Evolutionary conservation across 345 rosid genomes (phyloP).

Genomic region (Camelina sativa): DNA sequence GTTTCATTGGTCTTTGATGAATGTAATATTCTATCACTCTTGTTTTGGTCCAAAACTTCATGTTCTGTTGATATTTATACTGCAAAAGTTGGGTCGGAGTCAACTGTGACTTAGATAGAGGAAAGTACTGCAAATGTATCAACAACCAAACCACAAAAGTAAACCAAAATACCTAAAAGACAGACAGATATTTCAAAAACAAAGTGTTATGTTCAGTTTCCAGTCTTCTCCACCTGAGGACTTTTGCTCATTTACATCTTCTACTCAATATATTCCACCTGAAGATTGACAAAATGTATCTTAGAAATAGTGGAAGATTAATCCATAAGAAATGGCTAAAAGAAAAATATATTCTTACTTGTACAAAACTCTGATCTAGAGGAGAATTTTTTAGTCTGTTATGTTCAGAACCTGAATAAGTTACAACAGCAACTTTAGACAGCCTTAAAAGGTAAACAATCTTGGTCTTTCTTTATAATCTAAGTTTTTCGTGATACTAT

Average conservation of each 20-base stretch:
- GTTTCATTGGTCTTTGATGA: neutral
- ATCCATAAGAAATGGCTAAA: slow-evolving; percentile 16
- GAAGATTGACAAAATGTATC: neutral
- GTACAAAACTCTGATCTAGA: neutral
- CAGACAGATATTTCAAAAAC: slow-evolving; percentile 6
- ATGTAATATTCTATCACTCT: neutral
- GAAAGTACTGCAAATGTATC: slow-evolving; percentile 8
- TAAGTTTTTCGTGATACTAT: slow-evolving; percentile 8
- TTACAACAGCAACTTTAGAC: neutral
- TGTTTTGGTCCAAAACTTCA: neutral
- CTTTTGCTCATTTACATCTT: neutral
- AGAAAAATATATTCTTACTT: neutral
- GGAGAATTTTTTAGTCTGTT: neutral
- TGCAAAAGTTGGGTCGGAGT: neutral
- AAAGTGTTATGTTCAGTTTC: neutral
- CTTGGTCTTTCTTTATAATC: neutral
- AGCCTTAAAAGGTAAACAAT: neutral
- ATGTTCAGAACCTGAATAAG: slow-evolving; percentile 3
- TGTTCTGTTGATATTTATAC: neutral
- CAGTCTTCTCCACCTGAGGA: neutral
- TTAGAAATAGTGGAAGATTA: neutral
- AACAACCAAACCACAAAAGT: neutral
- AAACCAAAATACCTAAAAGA: neutral
- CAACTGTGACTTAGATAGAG: neutral
- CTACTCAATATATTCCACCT: slow-evolving; percentile 4